Evolutionary conservation across 139 green algal species (phyloP).

Genomic region (Pleodorina starrii): DNA sequence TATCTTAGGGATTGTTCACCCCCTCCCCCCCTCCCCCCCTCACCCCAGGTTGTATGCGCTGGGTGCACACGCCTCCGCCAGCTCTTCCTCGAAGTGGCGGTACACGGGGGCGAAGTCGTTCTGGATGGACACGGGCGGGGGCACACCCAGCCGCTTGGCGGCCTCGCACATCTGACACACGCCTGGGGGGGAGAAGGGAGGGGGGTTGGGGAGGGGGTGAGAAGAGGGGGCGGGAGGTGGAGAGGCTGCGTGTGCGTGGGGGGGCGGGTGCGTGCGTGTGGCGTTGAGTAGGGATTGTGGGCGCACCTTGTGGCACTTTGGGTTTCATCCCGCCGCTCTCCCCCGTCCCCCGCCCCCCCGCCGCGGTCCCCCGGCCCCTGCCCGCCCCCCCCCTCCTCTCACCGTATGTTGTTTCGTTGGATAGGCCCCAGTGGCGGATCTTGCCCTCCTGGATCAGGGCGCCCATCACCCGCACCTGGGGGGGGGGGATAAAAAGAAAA

Average conservation of each 20-base stretch:
- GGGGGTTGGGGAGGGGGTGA: not conserved
- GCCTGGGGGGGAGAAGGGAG: slow-evolving; percentile 57
- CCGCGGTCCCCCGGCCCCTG: no score
- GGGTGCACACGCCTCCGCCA: slow-evolving; percentile 69
- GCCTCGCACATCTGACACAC: slow-evolving; percentile 74
- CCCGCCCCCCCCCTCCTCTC: not conserved
- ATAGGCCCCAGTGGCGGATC: slow-evolving; percentile 86
- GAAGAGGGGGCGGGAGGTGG: no score
- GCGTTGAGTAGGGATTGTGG: no score
- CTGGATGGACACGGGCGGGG: slow-evolving; percentile 83
- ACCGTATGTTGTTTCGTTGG: slow-evolving; percentile 89
- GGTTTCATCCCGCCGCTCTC: no score
- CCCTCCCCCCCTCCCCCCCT: not conserved
- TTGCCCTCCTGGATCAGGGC: slow-evolving; percentile 86
- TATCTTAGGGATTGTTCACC: no score
- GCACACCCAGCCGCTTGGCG: slow-evolving; percentile 74
- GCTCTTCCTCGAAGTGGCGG: slow-evolving; percentile 64
- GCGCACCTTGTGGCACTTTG: no score
- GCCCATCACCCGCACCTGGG: slow-evolving; percentile 62
- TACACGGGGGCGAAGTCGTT: slow-evolving; percentile 75
- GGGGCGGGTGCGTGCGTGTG: no score
- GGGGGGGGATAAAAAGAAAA: no score
- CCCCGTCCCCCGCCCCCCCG: no score
- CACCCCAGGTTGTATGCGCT: slow-evolving; percentile 79
- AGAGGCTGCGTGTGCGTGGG: no score